Percentiles rank a stretch among this genome's conserved stretches.
phyloP scores from a whole-genome alignment of 169 alveolate species.

The Cryptosporidium felis region DNA sequence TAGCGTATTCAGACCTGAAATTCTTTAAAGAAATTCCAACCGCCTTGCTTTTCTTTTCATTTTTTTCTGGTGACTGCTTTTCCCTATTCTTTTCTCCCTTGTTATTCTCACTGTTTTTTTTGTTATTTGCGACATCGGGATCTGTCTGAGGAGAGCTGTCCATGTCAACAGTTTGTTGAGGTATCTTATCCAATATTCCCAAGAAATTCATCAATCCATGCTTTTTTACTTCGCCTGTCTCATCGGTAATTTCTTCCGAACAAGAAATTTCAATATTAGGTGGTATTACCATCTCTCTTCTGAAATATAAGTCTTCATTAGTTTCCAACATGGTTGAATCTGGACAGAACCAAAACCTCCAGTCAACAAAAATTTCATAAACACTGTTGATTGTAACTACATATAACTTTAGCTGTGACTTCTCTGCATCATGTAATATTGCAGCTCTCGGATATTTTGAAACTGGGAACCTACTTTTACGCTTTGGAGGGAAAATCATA shows the following conservation, averaged over 20 bases:
- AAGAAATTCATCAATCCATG: conserved; percentile 44
- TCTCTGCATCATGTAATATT: conserved; percentile 39
- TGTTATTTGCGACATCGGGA: neutral
- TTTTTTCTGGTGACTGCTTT: neutral
- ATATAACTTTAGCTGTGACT: conserved; percentile 12
- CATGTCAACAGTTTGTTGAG: neutral
- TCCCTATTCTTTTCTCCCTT: neutral
- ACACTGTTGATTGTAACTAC: conserved; percentile 43
- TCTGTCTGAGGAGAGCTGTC: neutral
- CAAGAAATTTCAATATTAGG: conserved; percentile 19
- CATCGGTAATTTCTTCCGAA: neutral
- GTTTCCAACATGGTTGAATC: conserved; percentile 68
- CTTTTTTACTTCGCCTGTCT: neutral
- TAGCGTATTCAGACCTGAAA: conserved; percentile 43
- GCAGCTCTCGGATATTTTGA: conserved; percentile 66
- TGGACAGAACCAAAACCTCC: conserved; percentile 69
- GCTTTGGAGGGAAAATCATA: conserved; percentile 45
- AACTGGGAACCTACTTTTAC: conserved; percentile 24
- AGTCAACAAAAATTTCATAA: conserved; percentile 33
- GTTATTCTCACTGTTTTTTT: neutral
- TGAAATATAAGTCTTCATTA: conserved; percentile 49
- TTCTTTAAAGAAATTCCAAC: conserved; percentile 24
- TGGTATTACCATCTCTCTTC: conserved; percentile 57
- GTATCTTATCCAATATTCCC: conserved; percentile 59
- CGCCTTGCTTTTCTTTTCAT: neutral